Evolutionary conservation across 1,139 yeast genomes (phyloP).

Genomic region (Hyphopichia burtonii): DNA sequence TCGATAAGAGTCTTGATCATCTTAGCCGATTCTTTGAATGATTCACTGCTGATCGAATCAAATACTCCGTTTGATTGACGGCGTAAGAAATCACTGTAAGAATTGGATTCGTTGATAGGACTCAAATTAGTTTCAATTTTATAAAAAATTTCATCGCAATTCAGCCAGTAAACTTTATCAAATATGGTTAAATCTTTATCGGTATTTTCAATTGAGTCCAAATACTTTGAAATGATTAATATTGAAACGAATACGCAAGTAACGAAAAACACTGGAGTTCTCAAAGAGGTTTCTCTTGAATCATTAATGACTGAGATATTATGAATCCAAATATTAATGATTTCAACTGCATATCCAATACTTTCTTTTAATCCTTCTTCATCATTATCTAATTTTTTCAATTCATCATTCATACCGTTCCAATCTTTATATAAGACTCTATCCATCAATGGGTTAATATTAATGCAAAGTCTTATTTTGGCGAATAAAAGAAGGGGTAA

Average conservation of each 20-base stretch:
- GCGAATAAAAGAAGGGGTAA: constrained; percentile 65
- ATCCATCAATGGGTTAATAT: constrained; percentile 56
- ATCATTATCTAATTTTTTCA: constrained; percentile 44
- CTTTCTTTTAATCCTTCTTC: constrained; percentile 60
- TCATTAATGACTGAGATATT: constrained; percentile 61
- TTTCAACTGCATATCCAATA: constrained; percentile 54
- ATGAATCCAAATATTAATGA: constrained; percentile 67
- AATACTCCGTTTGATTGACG: constrained; percentile 55
- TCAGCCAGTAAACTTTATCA: constrained; percentile 50
- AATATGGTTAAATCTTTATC: constrained; percentile 30
- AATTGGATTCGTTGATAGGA: constrained; percentile 18
- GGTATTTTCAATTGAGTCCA: constrained; percentile 49
- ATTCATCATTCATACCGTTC: constrained; percentile 57
- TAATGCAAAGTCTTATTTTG: constrained; percentile 59
- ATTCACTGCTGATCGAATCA: constrained; percentile 19
- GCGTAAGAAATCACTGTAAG: constrained; percentile 57
- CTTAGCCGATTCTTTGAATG: constrained; percentile 28
- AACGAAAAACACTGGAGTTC: constrained; percentile 74
- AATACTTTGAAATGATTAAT: constrained; percentile 59
- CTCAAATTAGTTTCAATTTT: constrained; percentile 56
- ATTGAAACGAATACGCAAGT: constrained; percentile 65
- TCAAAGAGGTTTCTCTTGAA: constrained; percentile 60
- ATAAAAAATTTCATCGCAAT: constrained; percentile 49
- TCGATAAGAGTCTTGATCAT: constrained; percentile 21
- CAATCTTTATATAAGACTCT: constrained; percentile 63